These are phyloP conservation scores for Penicillium sp. DNA, from an alignment of 2,329 filamentous ascomycete genomes.

Conservation along the genomic window DNA sequence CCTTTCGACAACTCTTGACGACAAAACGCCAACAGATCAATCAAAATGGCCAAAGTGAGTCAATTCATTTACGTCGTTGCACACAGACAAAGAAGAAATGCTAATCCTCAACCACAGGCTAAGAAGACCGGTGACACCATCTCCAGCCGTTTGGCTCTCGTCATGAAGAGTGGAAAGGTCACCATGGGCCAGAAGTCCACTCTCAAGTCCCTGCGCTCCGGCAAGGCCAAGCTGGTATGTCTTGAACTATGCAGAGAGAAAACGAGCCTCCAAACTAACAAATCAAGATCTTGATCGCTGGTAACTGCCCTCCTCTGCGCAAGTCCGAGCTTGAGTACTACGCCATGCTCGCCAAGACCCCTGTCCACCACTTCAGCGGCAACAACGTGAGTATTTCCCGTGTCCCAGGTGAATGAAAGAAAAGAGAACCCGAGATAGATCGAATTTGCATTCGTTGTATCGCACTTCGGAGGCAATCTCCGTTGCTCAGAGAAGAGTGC, in stretches of 20 bases:
- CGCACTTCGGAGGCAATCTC: constrained; percentile 17
- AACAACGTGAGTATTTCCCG: constrained; percentile 81
- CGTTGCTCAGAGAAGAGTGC: constrained; percentile 18
- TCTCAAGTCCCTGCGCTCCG: constrained; percentile 84
- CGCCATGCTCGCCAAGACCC: constrained; percentile 69
- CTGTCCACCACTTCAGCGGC: constrained; percentile 95
- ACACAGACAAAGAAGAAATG: background rate
- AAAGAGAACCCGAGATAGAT: constrained; percentile 13
- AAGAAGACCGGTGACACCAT: constrained; percentile 16
- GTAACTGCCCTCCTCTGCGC: constrained; percentile 95
- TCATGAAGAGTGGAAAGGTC: constrained; percentile 50
- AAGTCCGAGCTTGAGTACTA: constrained; percentile 89
- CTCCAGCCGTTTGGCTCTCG: constrained; percentile 15
- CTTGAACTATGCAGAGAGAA: background rate
- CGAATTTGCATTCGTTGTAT: background rate
- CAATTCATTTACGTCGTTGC: background rate
- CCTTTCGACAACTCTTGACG: constrained; percentile 2
- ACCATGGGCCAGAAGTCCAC: constrained; percentile 86
- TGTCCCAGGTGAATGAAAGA: background rate
- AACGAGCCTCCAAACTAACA: background rate
- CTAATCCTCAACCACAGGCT: constrained; percentile 1
- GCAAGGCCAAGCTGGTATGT: constrained; percentile 83
- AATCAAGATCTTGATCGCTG: constrained; percentile 73
- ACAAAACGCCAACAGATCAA: constrained; percentile 8
- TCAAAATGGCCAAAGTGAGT: constrained; percentile 15